A percentile compares a stretch with the other conserved stretches of the same genome.
Conservation (phyloP, 2,329 filamentous ascomycete genomes). For the Sporothrix luriei region DNA sequence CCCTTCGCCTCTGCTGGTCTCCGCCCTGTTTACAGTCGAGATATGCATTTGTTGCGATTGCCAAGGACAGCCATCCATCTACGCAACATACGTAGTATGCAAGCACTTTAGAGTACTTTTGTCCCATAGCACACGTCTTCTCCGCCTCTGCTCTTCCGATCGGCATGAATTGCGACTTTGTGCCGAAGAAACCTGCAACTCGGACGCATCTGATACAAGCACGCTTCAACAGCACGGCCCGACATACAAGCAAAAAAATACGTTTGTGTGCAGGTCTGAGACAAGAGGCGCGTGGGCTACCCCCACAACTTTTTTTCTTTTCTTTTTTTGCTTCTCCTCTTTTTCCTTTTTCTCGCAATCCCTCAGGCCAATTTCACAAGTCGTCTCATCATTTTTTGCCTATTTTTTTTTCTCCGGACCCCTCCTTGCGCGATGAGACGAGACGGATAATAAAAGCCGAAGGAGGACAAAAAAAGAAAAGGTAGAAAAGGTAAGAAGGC, state of each 20-base stretch:
- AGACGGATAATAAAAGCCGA: background rate
- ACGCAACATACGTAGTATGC: background rate
- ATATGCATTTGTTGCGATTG: no score
- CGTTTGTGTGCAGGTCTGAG: background rate
- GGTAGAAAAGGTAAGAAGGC: background rate
- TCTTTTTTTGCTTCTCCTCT: background rate
- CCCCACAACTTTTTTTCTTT: background rate
- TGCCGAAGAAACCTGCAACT: background rate
- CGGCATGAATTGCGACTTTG: background rate
- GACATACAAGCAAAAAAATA: background rate
- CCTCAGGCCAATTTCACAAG: no score
- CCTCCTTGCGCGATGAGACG: constrained; percentile 4
- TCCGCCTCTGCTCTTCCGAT: background rate
- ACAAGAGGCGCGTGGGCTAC: background rate
- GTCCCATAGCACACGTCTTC: background rate
- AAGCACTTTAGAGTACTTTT: background rate
- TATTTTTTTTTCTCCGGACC: background rate
- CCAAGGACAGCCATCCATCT: background rate
- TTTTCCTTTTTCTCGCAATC: background rate
- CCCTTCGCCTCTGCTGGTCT: no score
- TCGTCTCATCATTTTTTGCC: background rate
- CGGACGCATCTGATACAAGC: background rate
- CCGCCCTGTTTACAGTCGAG: no score
- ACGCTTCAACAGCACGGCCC: background rate
- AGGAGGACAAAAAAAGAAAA: background rate